phyloP scores from a whole-genome alignment of 495 filamentous ascomycete genomes.

The Penicillium arizonense region DNA sequence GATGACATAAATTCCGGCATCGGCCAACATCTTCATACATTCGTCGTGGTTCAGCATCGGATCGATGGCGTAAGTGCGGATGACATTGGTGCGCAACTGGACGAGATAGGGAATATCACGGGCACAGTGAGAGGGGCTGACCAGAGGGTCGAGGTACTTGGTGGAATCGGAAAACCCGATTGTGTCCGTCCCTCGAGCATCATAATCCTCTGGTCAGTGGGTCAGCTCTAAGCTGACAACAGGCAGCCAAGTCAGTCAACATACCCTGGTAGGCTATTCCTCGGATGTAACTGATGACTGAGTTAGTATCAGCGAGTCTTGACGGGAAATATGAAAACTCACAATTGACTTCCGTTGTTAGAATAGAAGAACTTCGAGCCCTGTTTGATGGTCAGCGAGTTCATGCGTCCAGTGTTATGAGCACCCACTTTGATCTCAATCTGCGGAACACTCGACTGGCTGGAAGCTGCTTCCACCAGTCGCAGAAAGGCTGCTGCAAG shows the following conservation, averaged over 20 bases:
- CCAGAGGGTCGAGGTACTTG: conserved; percentile 64
- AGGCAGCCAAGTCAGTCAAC: conserved; percentile 7
- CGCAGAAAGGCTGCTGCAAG: too few relatives aligned
- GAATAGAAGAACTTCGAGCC: conserved; percentile 77
- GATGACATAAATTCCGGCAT: conserved; percentile 90
- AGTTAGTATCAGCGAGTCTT: neutral
- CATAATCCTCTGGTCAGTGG: conserved; percentile 42
- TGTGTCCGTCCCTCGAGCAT: conserved; percentile 15
- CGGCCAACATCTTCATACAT: conserved; percentile 78
- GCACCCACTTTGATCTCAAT: conserved; percentile 6
- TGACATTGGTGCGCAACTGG: conserved; percentile 76
- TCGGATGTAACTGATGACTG: conserved; percentile 58
- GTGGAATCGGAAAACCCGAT: conserved; percentile 26
- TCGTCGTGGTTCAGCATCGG: conserved; percentile 67
- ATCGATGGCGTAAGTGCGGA: conserved; percentile 91
- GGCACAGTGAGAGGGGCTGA: conserved; percentile 62
- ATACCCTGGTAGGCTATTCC: conserved; percentile 82
- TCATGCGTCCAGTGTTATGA: neutral
- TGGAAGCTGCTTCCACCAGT: too few relatives aligned
- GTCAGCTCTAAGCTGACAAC: conserved; percentile 7
- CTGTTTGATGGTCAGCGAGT: conserved; percentile 23
- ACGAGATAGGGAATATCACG: conserved; percentile 77
- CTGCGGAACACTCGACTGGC: neutral
- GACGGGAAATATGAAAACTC: conserved; percentile 18
- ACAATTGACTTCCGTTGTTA: conserved; percentile 74